phyloP scores from a whole-genome alignment of 192 early-diverging fungal genomes.

The Coemansia sp. region DNA sequence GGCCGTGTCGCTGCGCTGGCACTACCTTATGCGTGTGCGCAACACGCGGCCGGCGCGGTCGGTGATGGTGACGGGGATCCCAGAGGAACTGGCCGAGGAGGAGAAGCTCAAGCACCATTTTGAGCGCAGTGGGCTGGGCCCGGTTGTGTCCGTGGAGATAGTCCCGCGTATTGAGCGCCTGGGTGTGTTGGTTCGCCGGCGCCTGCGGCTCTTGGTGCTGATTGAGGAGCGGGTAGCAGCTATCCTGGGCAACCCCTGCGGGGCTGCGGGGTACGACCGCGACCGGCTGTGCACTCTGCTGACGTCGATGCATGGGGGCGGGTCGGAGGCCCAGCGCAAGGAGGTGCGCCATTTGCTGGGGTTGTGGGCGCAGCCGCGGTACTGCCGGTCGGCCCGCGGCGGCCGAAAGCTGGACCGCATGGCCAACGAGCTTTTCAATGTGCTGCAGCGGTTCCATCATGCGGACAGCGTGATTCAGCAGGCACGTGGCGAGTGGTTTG shows the following conservation, averaged over 20 bases:
- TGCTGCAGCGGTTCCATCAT: conserved; percentile 52
- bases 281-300: conserved; percentile 19
- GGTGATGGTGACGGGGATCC: conserved; percentile 65
- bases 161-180: conserved; percentile 50
- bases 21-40: conserved; percentile 41
- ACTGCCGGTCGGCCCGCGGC: conserved; percentile 3
- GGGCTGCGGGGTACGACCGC: conserved; percentile 58
- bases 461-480: conserved; percentile 50
- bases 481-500: conserved; percentile 44
- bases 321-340: not conserved
- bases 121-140: conserved; percentile 49
- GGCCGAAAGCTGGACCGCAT: conserved; percentile 7
- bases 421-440: conserved; percentile 52
- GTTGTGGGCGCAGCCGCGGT: conserved; percentile 25
- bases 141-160: conserved; percentile 60
- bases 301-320: not conserved
- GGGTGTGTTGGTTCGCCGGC: conserved; percentile 52
- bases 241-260: conserved; percentile 67
- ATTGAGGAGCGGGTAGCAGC: conserved; percentile 53
- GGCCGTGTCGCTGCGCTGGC: conserved; percentile 47
- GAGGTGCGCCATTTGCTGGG: conserved; percentile 14
- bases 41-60: conserved; percentile 53
- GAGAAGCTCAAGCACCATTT: conserved; percentile 57
- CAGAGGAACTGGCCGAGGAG: conserved; percentile 50
- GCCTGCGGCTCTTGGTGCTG: conserved; percentile 48